Conservation (phyloP, 73 alveolate genomes). For the Tetrahymena elliotti region DNA sequence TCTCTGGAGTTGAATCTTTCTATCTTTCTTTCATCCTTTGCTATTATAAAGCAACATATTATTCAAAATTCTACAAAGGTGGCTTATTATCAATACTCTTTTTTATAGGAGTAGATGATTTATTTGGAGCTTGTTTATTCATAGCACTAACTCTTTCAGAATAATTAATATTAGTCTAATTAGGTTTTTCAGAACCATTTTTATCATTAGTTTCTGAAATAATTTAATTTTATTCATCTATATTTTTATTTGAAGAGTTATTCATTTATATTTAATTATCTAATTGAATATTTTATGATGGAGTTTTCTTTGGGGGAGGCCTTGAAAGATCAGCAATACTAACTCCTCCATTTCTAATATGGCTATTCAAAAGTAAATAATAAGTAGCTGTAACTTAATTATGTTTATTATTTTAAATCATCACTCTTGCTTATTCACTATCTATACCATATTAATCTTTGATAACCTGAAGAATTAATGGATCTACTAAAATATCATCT, state of each 20-base stretch:
- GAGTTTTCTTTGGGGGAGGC: neutral
- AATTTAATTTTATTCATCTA: neutral
- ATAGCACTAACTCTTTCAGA: neutral
- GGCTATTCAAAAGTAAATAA: slow-evolving; percentile 77
- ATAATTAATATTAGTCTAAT: neutral
- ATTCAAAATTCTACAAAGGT: neutral
- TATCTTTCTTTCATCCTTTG: neutral
- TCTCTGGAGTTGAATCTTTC: neutral
- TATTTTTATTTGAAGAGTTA: neutral
- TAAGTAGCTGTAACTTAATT: slow-evolving; percentile 87
- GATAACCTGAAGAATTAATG: neutral
- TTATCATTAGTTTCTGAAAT: neutral
- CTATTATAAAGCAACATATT: neutral
- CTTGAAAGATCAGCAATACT: slow-evolving; percentile 22
- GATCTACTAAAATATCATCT: neutral
- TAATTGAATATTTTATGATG: neutral
- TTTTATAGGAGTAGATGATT: neutral
- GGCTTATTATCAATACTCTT: neutral
- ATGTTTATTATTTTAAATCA: slow-evolving; percentile 57
- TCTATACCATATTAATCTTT: neutral
- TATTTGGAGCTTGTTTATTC: neutral
- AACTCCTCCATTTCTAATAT: slow-evolving; percentile 60
- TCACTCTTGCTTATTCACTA: neutral
- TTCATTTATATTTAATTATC: neutral
- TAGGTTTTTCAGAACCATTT: neutral